Evolutionary conservation across 1,139 yeast genomes (phyloP).

Genomic region (Yamadazyma blattariae): DNA sequence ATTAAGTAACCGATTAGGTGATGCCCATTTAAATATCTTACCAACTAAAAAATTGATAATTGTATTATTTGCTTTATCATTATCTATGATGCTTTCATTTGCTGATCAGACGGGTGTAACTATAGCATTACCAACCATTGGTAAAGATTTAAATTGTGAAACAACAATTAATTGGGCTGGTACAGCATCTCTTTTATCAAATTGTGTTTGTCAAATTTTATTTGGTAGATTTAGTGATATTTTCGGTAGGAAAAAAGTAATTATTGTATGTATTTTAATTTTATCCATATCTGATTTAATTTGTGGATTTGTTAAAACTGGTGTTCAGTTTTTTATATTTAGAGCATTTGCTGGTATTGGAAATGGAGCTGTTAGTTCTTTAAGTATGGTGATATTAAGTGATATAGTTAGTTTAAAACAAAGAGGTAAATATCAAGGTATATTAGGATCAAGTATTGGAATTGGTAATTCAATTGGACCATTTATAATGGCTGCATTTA

Average conservation of each 20-base stretch:
- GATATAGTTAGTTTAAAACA: slow-evolving; percentile 41
- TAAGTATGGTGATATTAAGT: slow-evolving; percentile 41
- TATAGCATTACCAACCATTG: slow-evolving; percentile 39
- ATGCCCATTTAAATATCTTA: slow-evolving; percentile 33
- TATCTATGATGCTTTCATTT: slow-evolving; percentile 23
- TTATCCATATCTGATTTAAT: slow-evolving; percentile 37
- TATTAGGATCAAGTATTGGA: slow-evolving; percentile 44
- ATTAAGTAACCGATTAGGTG: slow-evolving; percentile 30
- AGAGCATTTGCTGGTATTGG: slow-evolving; percentile 45
- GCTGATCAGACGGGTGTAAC: slow-evolving; percentile 43
- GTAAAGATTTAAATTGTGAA: slow-evolving; percentile 34
- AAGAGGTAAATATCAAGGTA: slow-evolving; percentile 46
- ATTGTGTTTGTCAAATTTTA: slow-evolving; percentile 39
- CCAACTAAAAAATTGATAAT: slow-evolving; percentile 29
- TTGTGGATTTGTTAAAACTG: slow-evolving; percentile 41
- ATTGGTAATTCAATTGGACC: slow-evolving; percentile 58
- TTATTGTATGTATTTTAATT: slow-evolving; percentile 28
- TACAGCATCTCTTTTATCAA: slow-evolving; percentile 42
- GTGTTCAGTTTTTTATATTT: slow-evolving; percentile 37
- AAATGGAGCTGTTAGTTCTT: slow-evolving; percentile 41
- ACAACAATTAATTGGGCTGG: slow-evolving; percentile 48
- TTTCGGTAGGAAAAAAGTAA: slow-evolving; percentile 39
- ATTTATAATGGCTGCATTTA: slow-evolving; percentile 48
- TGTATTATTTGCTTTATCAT: slow-evolving; percentile 19
- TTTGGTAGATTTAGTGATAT: slow-evolving; percentile 41